Evolutionary conservation across 768 basidiomycete genomes (phyloP).

Genomic region (Chalciporus chontae): DNA sequence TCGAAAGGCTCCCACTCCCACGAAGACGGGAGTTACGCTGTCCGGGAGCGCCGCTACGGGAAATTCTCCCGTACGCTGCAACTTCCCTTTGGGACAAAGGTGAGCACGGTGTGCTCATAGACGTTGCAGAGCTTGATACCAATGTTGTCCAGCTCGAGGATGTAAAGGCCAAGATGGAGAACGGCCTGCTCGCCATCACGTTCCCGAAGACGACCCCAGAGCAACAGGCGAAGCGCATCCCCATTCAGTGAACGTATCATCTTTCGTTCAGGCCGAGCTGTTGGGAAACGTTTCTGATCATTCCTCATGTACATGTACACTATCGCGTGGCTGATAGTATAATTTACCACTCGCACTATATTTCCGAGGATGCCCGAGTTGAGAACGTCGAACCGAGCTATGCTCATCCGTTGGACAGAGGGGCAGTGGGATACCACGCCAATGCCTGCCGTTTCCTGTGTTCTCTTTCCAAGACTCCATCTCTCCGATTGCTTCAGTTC

Average conservation of each 20-base stretch:
- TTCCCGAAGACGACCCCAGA: slow-evolving; percentile 43
- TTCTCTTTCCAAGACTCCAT: no score
- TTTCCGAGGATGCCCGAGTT: no score
- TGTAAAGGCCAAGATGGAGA: slow-evolving; percentile 43
- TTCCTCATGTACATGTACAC: no score
- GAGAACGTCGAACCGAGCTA: no score
- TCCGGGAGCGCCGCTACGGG: slow-evolving; percentile 43
- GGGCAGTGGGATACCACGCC: no score
- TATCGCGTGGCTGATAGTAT: no score
- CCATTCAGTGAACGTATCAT: slow-evolving; percentile 1
- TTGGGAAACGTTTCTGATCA: no score
- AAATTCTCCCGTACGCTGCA: slow-evolving; percentile 42
- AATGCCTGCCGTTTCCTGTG: no score
- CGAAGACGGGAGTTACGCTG: slow-evolving; percentile 34
- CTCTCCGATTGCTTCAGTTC: no score
- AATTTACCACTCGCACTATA: no score
- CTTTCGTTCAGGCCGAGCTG: no score
- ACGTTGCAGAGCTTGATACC: neutral
- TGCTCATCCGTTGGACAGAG: no score
- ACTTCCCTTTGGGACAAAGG: slow-evolving; percentile 43
- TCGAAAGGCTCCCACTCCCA: slow-evolving; percentile 31
- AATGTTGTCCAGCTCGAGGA: slow-evolving; percentile 32
- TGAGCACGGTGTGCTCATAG: slow-evolving; percentile 10
- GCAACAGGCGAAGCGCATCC: slow-evolving; percentile 38
- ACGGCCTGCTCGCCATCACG: slow-evolving; percentile 42